These are phyloP conservation scores for Trematosphaeria pertusa DNA, from an alignment of 2,329 filamentous ascomycete genomes.

Conservation along the genomic window DNA sequence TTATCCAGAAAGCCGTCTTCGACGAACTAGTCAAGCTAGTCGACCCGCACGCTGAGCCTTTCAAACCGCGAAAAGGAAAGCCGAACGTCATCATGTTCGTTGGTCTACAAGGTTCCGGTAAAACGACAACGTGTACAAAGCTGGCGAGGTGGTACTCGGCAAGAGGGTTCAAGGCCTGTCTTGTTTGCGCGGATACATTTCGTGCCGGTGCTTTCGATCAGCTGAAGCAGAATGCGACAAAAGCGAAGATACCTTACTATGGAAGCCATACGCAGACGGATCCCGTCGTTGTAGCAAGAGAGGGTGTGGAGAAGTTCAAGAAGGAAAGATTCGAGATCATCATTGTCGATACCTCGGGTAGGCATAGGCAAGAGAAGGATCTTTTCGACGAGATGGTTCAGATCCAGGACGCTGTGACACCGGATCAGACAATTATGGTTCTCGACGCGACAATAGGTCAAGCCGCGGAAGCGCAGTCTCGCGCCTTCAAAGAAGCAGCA, in stretches of 20 bases:
- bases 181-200: constrained; percentile 98
- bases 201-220: constrained; percentile 98
- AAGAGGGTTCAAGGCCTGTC: constrained; percentile 87
- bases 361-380: constrained; percentile 92
- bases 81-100: constrained; percentile 99
- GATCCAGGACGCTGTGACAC: constrained; percentile 87
- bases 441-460: constrained; percentile 96
- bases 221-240: constrained; percentile 97
- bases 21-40: constrained; percentile 96
- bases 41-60: constrained; percentile 92
- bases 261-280: constrained; percentile 96
- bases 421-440: constrained; percentile 98
- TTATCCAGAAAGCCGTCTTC: constrained; percentile 98
- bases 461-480: constrained; percentile 89
- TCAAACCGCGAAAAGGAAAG: constrained; percentile 96
- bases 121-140: constrained; percentile 98
- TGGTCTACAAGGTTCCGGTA: constrained; percentile 94
- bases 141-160: constrained; percentile 93
- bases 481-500: constrained; percentile 96
- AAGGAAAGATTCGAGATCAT: constrained; percentile 98
- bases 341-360: constrained; percentile 95
- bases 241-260: constrained; percentile 99
- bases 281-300: constrained; percentile 88
- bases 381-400: constrained; percentile 98
- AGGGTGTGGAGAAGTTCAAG: constrained; percentile 98